A percentile compares a stretch with the other conserved stretches of the same genome.
phyloP scores from a whole-genome alignment of 345 rosid genomes.

The Trapa bicornis region DNA sequence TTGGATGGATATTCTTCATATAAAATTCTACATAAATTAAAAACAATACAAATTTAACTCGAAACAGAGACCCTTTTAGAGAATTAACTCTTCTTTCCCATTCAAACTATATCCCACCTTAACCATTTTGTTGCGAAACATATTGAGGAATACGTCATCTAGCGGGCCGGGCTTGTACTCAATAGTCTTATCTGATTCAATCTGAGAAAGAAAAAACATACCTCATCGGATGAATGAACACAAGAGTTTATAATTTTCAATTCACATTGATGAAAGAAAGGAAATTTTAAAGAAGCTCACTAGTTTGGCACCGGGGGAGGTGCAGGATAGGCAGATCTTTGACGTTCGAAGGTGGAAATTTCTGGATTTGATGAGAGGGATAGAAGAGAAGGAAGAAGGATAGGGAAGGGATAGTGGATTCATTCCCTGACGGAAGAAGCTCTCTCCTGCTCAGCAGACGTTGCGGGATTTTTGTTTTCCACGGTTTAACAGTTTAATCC shows the following conservation, averaged over 20 bases:
- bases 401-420: conserved; percentile 19
- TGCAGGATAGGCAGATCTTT: conserved; percentile 15
- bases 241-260: background rate
- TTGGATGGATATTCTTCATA: too few relatives aligned
- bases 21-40: too few relatives aligned
- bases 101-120: conserved; percentile 26
- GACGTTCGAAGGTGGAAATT: conserved; percentile 7
- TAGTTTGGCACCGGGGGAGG: conserved; percentile 18
- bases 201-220: conserved; percentile 13
- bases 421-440: conserved; percentile 4
- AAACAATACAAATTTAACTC: background rate
- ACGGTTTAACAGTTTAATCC: too few relatives aligned
- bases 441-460: background rate
- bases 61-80: background rate
- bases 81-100: background rate
- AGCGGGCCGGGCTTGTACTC: conserved; percentile 39
- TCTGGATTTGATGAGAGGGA: background rate
- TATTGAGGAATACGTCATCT: conserved; percentile 47
- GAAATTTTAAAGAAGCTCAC: conserved; percentile 13
- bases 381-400: conserved; percentile 13
- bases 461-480: background rate
- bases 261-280: background rate
- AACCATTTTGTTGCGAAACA: conserved; percentile 63
- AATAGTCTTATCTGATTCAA: conserved; percentile 13
- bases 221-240: background rate